Base-by-base conservation (phyloP, 495 filamentous ascomycete genomes). In the Neurospora terricola region DNA sequence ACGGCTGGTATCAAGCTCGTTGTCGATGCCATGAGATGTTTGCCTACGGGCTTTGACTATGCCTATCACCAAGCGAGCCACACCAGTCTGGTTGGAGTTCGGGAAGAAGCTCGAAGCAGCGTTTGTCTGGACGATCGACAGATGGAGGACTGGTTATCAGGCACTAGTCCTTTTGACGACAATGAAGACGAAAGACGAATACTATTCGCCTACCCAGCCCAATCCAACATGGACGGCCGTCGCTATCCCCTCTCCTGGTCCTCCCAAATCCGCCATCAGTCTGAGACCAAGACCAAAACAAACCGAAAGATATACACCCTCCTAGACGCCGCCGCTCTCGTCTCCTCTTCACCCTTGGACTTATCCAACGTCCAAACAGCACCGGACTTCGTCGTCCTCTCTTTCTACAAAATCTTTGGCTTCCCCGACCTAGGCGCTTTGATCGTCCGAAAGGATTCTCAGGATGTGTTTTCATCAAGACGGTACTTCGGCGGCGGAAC, bases 371-470 rank as follows among this genome's bases (percentile, higher is more conserved):
- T 83, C 9, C 81, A 84, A 9, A 75, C 77, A 2, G 91, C 92
- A 1, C 93, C 95, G 0, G 95, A 98, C 76, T 98, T 97, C 75
- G 93, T 90, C 5, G 93, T 92, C 0, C 78, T 98, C 30, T 97
- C 93, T 83, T 94, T 98, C 76, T 96, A 97, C 81, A 98, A 98
- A 81, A 96, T 98, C 30, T 98, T 98, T 79, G 95, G 95, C 5
- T 97, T 97, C 76, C 95, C 95, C 0, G 93, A 98, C 77, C 82
- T 98, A 0, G 95, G 95, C 8, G 95, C 91, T 5, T 83, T 98
- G 79, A 91, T 98, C 70, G 90, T 98, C 10, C 87, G 91, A 54
- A 93, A 93, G 73, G 85, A 85, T 40, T 86, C 91, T n/a, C 88
- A 85, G 1, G 77, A 82, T 30, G 83, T 91, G 1, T 88, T 97